These are phyloP conservation scores for Fusarium acutatum DNA, from an alignment of 2,329 filamentous ascomycete genomes.

Conservation along the genomic window DNA sequence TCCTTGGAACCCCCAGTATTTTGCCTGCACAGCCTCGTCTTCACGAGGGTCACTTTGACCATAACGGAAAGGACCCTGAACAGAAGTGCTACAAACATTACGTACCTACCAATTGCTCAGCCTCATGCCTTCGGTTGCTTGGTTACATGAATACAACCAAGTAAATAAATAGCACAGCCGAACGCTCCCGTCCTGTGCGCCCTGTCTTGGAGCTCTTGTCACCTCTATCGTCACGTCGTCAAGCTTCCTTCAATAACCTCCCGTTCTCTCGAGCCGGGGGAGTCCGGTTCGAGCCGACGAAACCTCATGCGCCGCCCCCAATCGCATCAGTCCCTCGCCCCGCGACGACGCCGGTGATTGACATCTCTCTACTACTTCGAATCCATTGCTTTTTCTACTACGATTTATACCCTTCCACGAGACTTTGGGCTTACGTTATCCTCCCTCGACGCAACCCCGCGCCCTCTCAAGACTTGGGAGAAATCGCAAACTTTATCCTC, in stretches of 20 bases:
- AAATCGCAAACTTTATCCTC: constrained; percentile 17
- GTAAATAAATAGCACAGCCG: constrained; percentile 22
- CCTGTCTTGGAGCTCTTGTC: constrained; percentile 13
- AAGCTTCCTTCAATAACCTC: constrained; percentile 8
- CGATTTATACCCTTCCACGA: constrained; percentile 4
- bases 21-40: constrained; percentile 39
- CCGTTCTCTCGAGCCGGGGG: constrained; percentile 24
- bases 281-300: constrained; percentile 32
- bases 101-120: constrained; percentile 37
- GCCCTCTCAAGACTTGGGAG: constrained; percentile 13
- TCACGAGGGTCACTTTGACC: constrained; percentile 24
- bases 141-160: constrained; percentile 8
- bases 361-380: neutral
- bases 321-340: constrained; percentile 39
- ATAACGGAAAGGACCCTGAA: constrained; percentile 20
- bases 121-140: constrained; percentile 34
- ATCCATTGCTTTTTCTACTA: neutral
- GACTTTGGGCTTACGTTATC: constrained; percentile 15
- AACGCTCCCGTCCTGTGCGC: neutral
- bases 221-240: constrained; percentile 4
- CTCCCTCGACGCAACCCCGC: constrained; percentile 23
- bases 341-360: constrained; percentile 41
- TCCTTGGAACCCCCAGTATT: constrained; percentile 11
- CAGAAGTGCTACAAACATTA: constrained; percentile 20
- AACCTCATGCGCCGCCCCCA: constrained; percentile 39